These are phyloP conservation scores for Exutisphaerella laricina DNA, from an alignment of 2,329 filamentous ascomycete genomes.

Conservation along the genomic window DNA sequence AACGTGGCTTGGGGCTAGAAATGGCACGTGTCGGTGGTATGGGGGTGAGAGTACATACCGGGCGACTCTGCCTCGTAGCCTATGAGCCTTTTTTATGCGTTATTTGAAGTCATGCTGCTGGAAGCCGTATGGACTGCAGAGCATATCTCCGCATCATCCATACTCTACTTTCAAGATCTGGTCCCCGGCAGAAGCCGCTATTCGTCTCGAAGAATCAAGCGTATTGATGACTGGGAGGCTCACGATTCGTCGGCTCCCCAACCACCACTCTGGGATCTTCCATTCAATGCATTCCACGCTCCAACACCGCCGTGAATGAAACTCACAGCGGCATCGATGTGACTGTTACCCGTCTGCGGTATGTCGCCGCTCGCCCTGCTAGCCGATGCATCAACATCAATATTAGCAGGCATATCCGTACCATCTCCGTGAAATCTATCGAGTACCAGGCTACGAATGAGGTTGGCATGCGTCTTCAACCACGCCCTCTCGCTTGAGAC, in stretches of 20 bases:
- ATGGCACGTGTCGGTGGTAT: too few relatives aligned
- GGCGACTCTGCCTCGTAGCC: too few relatives aligned
- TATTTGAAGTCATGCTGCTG: too few relatives aligned
- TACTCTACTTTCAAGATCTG: too few relatives aligned
- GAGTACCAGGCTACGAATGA: constrained; percentile 56
- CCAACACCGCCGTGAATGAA: constrained; percentile 24
- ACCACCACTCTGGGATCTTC: constrained; percentile 11
- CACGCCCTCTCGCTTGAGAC: constrained; percentile 49
- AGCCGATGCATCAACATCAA: constrained; percentile 43
- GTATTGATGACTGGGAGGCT: too few relatives aligned
- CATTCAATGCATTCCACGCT: constrained; percentile 24
- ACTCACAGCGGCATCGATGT: constrained; percentile 23
- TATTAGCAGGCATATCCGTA: constrained; percentile 26
- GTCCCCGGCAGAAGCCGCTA: too few relatives aligned
- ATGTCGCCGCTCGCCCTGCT: constrained; percentile 12
- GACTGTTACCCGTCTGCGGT: constrained; percentile 20
- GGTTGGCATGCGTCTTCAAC: constrained; percentile 57
- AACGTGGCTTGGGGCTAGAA: too few relatives aligned
- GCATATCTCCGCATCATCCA: too few relatives aligned
- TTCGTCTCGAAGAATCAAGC: neutral
- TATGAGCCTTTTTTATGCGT: too few relatives aligned
- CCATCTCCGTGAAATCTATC: constrained; percentile 49
- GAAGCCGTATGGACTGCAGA: too few relatives aligned
- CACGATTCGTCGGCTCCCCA: constrained; percentile 21
- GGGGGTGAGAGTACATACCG: too few relatives aligned